These are phyloP conservation scores for Aspergillus coremiiformis DNA, from an alignment of 495 filamentous ascomycete species.

Conservation along the genomic window DNA sequence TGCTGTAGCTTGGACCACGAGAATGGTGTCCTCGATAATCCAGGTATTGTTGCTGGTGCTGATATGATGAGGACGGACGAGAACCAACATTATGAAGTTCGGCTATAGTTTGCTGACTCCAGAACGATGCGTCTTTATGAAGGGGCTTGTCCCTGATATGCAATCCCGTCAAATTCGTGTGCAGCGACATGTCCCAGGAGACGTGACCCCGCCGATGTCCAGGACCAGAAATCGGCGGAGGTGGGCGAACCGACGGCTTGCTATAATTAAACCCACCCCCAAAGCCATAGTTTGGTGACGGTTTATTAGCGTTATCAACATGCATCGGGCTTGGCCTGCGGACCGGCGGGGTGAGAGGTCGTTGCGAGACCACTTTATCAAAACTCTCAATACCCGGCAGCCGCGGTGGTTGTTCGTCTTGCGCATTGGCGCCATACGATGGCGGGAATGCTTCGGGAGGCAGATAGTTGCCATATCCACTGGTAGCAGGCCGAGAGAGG, in stretches of 20 bases:
- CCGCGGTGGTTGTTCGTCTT: slow-evolving; percentile 48
- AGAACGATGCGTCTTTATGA: slow-evolving; percentile 48
- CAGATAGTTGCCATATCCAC: slow-evolving; percentile 50
- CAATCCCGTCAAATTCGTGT: slow-evolving; percentile 64
- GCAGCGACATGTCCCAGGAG: slow-evolving; percentile 71
- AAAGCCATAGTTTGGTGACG: slow-evolving; percentile 29
- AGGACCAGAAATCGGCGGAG: slow-evolving; percentile 41
- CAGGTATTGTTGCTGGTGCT: slow-evolving; percentile 24
- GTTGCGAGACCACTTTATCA: slow-evolving; percentile 55
- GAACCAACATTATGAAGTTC: slow-evolving; percentile 37
- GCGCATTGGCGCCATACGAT: slow-evolving; percentile 41
- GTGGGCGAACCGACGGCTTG: slow-evolving; percentile 40
- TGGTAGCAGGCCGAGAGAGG: slow-evolving; percentile 55
- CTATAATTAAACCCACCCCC: slow-evolving; percentile 39
- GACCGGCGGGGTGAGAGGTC: slow-evolving; percentile 54
- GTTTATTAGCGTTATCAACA: slow-evolving; percentile 45
- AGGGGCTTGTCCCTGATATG: slow-evolving; percentile 52
- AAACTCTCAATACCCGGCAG: slow-evolving; percentile 89
- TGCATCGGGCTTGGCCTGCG: slow-evolving; percentile 63
- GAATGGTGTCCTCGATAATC: slow-evolving; percentile 21
- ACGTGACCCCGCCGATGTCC: slow-evolving; percentile 55
- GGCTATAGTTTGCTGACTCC: slow-evolving; percentile 44
- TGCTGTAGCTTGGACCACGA: slow-evolving; percentile 21
- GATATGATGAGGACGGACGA: slow-evolving; percentile 38
- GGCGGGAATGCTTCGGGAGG: slow-evolving; percentile 52